Base-by-base conservation (phyloP, 169 alveolate genomes). In the Plasmodium vivax region DNA sequence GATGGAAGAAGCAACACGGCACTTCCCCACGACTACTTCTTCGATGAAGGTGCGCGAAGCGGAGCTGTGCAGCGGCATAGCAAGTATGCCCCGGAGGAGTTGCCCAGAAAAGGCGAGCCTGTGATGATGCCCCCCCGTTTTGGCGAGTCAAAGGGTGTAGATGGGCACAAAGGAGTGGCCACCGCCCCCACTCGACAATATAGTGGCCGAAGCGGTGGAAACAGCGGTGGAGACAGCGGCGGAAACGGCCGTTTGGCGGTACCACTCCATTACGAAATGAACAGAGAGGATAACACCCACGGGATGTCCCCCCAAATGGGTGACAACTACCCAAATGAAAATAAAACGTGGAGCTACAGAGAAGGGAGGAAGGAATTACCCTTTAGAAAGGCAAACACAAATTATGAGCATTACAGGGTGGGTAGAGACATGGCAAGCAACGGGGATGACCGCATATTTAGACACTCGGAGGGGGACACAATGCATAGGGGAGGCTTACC, bases 321-420 rank as follows among this genome's bases (percentile, higher is more conserved):
- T 10, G 77, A 68, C 2, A 3, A 19, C 77, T 9, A 27, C n/a
- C 3, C 43, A 68, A 68, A 68, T 6, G 77, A 68, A 5, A 68
- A 68, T 68, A 68, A 68, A 27, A 27, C 32, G 7, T 68, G 77
- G 77, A 68, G 6, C n/a, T 68, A 10, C 38, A 68, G 77, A 68
- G 77, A 30, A 27, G 38, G 71, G 6, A 79, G 27, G 7, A 56
- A 30, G 34, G 30, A 8, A 9, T 56, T 14, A 4, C 81, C 56
- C n/a, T 83, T 83, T 54, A 56, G 58, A 83, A 83, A 83, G 14
- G 58, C 91, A 19, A 82, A 82, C 72, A 82, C 90, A 32, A 82
- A 82, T 41, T 82, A 82, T 56, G 90, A 82, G 30, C 9, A 30
- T 7, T 56, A 82, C 71, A 82, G 56, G 19, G 62, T 82, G 7